phyloP scores from a whole-genome alignment of 1,284 basidiomycete species.

The Anthracocystis setariae region DNA sequence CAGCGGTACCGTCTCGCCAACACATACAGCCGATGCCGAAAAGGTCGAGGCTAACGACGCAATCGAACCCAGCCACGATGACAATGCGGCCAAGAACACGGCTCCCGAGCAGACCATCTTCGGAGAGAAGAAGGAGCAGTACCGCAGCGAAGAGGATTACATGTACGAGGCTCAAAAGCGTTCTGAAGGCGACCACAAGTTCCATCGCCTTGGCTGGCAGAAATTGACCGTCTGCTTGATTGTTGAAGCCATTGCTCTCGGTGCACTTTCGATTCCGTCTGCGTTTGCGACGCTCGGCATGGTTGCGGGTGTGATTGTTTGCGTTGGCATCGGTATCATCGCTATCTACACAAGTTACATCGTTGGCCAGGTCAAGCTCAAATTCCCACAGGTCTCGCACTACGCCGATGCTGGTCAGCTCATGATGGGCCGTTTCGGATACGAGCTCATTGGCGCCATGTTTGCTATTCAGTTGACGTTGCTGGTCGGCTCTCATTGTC shows the following conservation, averaged over 20 bases:
- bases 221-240: slow-evolving; percentile 59
- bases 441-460: slow-evolving; percentile 53
- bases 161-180: slow-evolving; percentile 50
- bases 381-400: slow-evolving; percentile 51
- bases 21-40: slow-evolving; percentile 34
- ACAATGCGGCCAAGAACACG: slow-evolving; percentile 1
- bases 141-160: slow-evolving; percentile 53
- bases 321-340: slow-evolving; percentile 53
- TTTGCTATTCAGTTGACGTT: slow-evolving; percentile 53
- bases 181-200: slow-evolving; percentile 51
- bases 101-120: slow-evolving; percentile 39
- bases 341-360: slow-evolving; percentile 57
- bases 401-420: slow-evolving; percentile 55
- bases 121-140: slow-evolving; percentile 51
- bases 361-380: slow-evolving; percentile 55
- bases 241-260: slow-evolving; percentile 61
- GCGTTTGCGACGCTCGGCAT: slow-evolving; percentile 60
- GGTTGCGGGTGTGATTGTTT: slow-evolving; percentile 53
- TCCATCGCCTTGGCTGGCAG: slow-evolving; percentile 57
- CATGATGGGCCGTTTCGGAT: slow-evolving; percentile 54
- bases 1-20: slow-evolving; percentile 32
- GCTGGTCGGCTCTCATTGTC: slow-evolving; percentile 55
- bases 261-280: slow-evolving; percentile 50
- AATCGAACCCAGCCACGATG: slow-evolving; percentile 24
- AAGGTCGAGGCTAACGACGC: slow-evolving; percentile 19